A percentile compares a stretch with the other conserved stretches of the same genome.
Evolutionary conservation across 768 basidiomycete species (phyloP).

Genomic region (Kondoa malvinella): DNA sequence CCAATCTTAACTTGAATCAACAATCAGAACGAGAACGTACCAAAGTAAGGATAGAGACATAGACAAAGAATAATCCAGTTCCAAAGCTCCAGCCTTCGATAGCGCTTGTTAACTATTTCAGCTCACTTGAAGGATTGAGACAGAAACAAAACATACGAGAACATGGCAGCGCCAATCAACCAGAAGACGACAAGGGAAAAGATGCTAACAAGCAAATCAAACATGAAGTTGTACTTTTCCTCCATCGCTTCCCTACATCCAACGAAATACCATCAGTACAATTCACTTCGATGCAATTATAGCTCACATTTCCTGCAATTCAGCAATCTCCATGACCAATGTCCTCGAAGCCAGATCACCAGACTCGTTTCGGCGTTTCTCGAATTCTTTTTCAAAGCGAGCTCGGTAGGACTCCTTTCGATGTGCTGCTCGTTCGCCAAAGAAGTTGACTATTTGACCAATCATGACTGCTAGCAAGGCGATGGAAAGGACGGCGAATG

Average conservation of each 20-base stretch:
- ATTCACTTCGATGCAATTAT: conserved; percentile 2
- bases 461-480: conserved; percentile 10
- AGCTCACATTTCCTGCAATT: conserved; percentile 31
- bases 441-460: conserved; percentile 27
- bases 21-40: too few relatives aligned
- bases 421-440: conserved; percentile 23
- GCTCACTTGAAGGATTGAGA: conserved; percentile 27
- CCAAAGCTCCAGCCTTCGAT: too few relatives aligned
- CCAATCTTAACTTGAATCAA: too few relatives aligned
- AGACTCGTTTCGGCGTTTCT: conserved; percentile 9
- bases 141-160: conserved; percentile 28
- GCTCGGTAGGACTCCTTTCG: conserved; percentile 28
- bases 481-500: conserved; percentile 30
- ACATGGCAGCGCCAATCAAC: conserved; percentile 31
- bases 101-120: too few relatives aligned
- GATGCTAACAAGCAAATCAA: conserved; percentile 28
- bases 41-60: too few relatives aligned
- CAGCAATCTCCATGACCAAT: conserved; percentile 30
- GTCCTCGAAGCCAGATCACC: conserved; percentile 20
- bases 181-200: conserved; percentile 30
- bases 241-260: conserved; percentile 19
- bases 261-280: not conserved
- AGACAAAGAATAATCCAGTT: too few relatives aligned
- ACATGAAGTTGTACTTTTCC: conserved; percentile 28
- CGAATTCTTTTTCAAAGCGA: conserved; percentile 27